Percentiles rank a stretch among this genome's conserved stretches.
Conservation (phyloP, 108 stramenopile species). For the Skeletonema marinoi region DNA sequence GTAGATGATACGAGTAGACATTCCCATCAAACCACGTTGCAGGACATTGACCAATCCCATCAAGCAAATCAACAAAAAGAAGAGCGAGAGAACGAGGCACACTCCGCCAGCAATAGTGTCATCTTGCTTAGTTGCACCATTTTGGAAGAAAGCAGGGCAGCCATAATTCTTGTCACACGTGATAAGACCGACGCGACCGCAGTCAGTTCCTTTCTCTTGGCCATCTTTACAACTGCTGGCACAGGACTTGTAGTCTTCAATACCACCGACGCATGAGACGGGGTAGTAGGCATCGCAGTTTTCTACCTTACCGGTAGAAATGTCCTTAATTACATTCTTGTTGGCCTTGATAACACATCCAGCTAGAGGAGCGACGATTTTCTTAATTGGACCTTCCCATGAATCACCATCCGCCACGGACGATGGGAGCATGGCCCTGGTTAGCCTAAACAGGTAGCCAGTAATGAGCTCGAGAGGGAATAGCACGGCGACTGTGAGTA, state of each 20-base stretch:
- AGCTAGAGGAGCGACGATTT: conserved; percentile 67
- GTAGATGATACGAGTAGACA: conserved; percentile 79
- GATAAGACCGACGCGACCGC: conserved; percentile 65
- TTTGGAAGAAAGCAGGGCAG: conserved; percentile 84
- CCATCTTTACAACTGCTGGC: conserved; percentile 23
- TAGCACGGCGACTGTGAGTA: conserved; percentile 42
- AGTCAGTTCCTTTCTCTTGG: conserved; percentile 16
- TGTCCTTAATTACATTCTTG: conserved; percentile 73
- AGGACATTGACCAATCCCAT: conserved; percentile 79
- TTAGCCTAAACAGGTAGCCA: conserved; percentile 60
- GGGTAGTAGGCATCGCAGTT: conserved; percentile 69
- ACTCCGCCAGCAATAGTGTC: conserved; percentile 75
- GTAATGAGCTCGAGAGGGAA: conserved; percentile 80
- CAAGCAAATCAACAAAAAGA: conserved; percentile 78
- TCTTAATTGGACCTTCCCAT: conserved; percentile 84
- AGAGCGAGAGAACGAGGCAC: conserved; percentile 69
- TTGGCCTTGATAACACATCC: conserved; percentile 73
- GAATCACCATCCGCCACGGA: conserved; percentile 50
- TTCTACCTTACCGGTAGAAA: conserved; percentile 57
- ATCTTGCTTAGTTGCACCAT: conserved; percentile 60
- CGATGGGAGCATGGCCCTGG: conserved; percentile 69
- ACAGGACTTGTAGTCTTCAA: conserved; percentile 60
- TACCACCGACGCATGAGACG: conserved; percentile 44
- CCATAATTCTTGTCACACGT: conserved; percentile 59
- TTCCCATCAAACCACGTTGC: conserved; percentile 74